Conservation (phyloP, 805 yeast species). For the Tetrapisispora taiwanensis region DNA sequence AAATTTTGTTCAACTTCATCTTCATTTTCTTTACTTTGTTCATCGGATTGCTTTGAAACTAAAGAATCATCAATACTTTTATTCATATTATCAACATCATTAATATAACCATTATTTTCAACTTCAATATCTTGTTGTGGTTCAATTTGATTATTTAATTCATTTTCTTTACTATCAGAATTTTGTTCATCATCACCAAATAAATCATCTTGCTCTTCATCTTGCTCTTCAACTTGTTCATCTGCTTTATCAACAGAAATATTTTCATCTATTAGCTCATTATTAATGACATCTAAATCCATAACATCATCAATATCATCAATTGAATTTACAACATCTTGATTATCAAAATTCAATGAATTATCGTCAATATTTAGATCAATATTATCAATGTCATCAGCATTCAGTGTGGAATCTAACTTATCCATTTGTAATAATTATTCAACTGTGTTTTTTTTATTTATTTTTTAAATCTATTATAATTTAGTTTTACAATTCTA, state of each 20-base stretch:
- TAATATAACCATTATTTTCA: no score
- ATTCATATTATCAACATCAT: no score
- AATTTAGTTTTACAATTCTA: no score
- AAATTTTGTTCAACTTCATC: neutral
- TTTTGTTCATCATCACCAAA: conserved; percentile 2
- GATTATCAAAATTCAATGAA: neutral
- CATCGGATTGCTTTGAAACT: no score
- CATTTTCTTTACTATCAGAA: neutral
- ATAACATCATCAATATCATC: neutral
- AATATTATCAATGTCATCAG: neutral
- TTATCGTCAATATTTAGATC: neutral
- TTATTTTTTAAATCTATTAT: neutral
- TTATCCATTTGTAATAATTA: neutral
- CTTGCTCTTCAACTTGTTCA: neutral
- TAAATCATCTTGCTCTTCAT: neutral
- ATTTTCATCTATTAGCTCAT: neutral
- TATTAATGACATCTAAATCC: neutral
- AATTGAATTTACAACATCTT: neutral
- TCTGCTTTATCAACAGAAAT: no score
- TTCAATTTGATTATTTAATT: no score
- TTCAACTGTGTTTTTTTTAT: neutral
- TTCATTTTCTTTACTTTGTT: neutral
- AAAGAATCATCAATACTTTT: neutral
- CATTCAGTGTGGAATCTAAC: neutral
- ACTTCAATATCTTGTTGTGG: no score